A percentile compares a stretch with the other conserved stretches of the same genome.
phyloP scores from a whole-genome alignment of 768 basidiomycete species.

The Clitopilus passeckerianus region DNA sequence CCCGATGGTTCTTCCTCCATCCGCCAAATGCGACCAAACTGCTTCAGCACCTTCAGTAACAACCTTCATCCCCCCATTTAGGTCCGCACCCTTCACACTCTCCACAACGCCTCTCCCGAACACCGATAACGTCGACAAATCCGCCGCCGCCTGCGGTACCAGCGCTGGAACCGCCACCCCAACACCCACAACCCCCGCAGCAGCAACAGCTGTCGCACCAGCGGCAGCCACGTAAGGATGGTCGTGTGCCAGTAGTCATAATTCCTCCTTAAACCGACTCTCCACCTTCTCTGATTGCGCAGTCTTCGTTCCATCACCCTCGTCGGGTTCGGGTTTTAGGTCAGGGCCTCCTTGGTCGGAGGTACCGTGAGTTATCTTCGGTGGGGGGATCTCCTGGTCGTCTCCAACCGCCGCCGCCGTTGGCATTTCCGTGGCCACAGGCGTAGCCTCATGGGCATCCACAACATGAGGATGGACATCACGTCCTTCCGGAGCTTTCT shows the following conservation, averaged over 20 bases:
- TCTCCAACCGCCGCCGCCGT: not conserved
- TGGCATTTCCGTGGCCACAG: not conserved
- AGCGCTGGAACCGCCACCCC: not conserved
- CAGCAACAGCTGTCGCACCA: not conserved
- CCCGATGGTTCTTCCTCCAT: not conserved
- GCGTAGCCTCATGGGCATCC: not conserved
- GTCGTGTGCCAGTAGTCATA: conserved; percentile 10
- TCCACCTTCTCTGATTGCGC: conserved; percentile 24
- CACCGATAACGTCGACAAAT: not conserved
- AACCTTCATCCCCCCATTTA: not conserved
- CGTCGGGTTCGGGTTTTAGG: not conserved
- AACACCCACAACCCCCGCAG: not conserved
- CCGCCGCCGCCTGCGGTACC: not conserved
- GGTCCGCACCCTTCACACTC: not conserved
- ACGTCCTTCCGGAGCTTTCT: conserved; percentile 67
- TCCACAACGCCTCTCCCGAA: not conserved
- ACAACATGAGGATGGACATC: conserved; percentile 21
- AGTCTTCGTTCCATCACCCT: not conserved
- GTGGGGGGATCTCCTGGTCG: too few species aligned
- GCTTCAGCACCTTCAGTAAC: not conserved
- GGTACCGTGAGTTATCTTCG: too few species aligned
- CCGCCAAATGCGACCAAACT: not conserved
- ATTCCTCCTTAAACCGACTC: conserved; percentile 21
- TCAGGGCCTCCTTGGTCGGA: not conserved
- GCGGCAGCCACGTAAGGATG: not conserved